phyloP scores from a whole-genome alignment of 2,329 filamentous ascomycete species.

The Trichoderma sp. region DNA sequence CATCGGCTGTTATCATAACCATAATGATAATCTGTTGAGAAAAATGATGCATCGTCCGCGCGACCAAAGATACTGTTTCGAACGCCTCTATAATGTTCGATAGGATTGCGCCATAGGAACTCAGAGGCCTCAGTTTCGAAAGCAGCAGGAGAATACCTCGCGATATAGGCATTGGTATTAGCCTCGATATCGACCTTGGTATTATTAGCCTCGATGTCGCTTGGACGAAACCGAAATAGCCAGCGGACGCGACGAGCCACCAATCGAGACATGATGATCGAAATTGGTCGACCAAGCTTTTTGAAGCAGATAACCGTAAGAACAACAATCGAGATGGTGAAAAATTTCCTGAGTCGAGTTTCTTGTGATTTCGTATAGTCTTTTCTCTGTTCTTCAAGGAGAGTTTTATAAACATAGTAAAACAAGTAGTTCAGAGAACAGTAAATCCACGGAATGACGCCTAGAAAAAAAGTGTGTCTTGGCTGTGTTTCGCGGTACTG shows the following conservation, averaged over 20 bases:
- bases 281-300: neutral
- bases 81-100: neutral
- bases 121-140: neutral
- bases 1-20: neutral
- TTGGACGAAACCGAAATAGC: neutral
- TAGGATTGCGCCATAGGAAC: neutral
- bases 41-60: neutral
- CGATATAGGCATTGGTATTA: neutral
- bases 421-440: neutral
- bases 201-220: neutral
- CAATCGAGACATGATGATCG: neutral
- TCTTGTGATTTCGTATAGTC: neutral
- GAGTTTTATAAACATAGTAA: neutral
- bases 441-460: neutral
- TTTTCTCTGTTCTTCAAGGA: neutral
- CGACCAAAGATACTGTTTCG: neutral
- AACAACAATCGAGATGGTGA: fast-evolving
- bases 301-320: neutral
- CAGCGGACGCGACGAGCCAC: neutral
- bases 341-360: neutral
- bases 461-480: neutral
- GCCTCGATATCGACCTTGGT: neutral
- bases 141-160: neutral
- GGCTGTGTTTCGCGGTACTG: neutral
- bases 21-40: neutral